A percentile compares a stretch with the other conserved stretches of the same genome.
Evolutionary conservation across 208 protist genomes (phyloP).

Genomic region (Leishmania martiniquensis): DNA sequence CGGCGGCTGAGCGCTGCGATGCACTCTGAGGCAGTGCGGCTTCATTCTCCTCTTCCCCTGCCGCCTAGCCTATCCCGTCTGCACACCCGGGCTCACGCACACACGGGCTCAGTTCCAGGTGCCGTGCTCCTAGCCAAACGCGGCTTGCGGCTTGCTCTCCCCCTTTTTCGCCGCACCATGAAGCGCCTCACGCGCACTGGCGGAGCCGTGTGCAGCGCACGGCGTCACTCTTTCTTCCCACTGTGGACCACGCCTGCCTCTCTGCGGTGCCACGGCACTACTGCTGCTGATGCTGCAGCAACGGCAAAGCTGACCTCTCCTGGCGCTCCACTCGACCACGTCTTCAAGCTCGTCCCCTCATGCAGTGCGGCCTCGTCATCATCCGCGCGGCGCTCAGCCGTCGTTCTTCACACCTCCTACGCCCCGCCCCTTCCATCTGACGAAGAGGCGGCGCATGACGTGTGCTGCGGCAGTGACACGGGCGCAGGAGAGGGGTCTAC

Average conservation of each 20-base stretch:
- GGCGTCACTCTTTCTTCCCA: not conserved
- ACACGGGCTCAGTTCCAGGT: not conserved
- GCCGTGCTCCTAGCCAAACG: not conserved
- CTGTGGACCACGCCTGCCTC: not conserved
- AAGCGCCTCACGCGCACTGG: constrained; percentile 1
- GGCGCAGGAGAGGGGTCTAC: not conserved
- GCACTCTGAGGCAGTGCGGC: not conserved
- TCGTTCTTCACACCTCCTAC: constrained; percentile 22
- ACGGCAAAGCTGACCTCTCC: constrained; percentile 14
- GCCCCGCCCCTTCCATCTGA: not conserved
- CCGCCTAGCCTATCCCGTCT: not conserved
- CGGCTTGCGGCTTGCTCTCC: not conserved
- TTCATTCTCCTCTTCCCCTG: not conserved
- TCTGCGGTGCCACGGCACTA: not conserved
- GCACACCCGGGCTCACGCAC: not conserved
- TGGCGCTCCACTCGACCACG: constrained; percentile 6
- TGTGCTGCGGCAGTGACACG: not conserved
- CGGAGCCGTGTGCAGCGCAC: not conserved
- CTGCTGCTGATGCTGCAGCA: not conserved
- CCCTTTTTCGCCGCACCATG: not conserved
- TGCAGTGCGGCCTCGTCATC: not conserved
- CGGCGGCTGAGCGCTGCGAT: not conserved
- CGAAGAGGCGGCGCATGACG: not conserved
- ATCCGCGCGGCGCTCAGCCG: not conserved
- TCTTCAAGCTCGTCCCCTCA: constrained; percentile 3